These are phyloP conservation scores for Naganishia vaughanmartiniae DNA, from an alignment of 768 basidiomycete species.

Conservation along the genomic window DNA sequence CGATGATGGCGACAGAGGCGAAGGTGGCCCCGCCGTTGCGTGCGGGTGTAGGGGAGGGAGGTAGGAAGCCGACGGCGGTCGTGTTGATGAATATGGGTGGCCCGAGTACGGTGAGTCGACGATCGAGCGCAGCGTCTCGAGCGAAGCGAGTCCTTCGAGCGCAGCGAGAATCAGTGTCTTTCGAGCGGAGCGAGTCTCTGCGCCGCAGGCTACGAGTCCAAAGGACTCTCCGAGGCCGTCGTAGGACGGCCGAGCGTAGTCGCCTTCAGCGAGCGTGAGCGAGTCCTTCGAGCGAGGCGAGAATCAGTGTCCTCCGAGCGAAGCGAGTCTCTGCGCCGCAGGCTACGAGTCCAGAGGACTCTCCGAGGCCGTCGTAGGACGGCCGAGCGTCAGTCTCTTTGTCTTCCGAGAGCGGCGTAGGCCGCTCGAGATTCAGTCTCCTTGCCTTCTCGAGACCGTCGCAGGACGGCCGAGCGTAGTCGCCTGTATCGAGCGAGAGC, in stretches of 20 bases:
- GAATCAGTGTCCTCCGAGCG: neutral
- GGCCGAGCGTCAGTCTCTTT: neutral
- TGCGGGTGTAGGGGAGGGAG: neutral
- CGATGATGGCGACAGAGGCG: too few relatives aligned
- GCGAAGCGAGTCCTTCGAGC: neutral
- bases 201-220: too few relatives aligned
- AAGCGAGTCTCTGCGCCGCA: neutral
- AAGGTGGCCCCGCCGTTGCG: too few relatives aligned
- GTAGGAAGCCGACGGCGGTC: slow-evolving; percentile 58
- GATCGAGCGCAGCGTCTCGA: neutral
- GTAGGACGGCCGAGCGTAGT: neutral
- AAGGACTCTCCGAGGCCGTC: neutral
- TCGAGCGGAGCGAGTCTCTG: neutral
- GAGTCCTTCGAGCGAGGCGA: neutral
- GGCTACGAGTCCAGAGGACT: neutral
- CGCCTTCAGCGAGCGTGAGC: neutral
- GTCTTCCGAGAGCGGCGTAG: neutral
- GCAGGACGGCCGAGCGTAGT: too few relatives aligned
- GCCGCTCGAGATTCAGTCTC: too few relatives aligned
- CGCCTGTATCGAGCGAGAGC: too few relatives aligned
- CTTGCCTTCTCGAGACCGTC: too few relatives aligned
- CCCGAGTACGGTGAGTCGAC: slow-evolving; percentile 70
- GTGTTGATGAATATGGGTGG: slow-evolving; percentile 99
- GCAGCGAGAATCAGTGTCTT: neutral
- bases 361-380: neutral